Base-by-base conservation (phyloP, 306 rosid genomes). In the Parietaria judaica region DNA sequence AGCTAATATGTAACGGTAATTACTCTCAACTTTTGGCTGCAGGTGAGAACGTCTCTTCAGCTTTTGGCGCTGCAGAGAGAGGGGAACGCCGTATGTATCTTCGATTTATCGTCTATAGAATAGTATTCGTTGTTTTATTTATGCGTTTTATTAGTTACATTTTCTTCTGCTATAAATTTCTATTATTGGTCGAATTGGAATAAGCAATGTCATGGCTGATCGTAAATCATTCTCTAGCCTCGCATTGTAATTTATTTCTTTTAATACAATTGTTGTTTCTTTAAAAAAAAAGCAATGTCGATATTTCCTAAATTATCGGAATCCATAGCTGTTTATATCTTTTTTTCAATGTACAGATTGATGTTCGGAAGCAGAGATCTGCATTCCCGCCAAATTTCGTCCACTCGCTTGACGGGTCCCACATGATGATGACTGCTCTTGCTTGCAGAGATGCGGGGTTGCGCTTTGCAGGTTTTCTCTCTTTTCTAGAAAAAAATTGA, bases 361-460 rank as follows among this genome's bases (percentile, higher is more conserved):
- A 86, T 79, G 68, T 64, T 58, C 81, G 80, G 76, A 88, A 85
- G 72, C 96, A 85, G 64, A 85, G 80, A 76, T 85, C 94, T 39
- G 96, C 96, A 51, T 88, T 85, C 73, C 96, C 96, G 51, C 96
- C 96, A 54, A 88, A 88, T 71, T 88, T 72, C 65, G 94, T 88
- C 35, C 90, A 88, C 79, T 88, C 94, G 13, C 83, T 88, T 53
- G 96, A 88, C 15, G 85, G 94, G 71, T 75, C 94, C 14, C 96
- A 85, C 71, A 88, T 85, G 96, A 89, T 89, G 96, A 74, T 85
- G 86, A 89, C 95, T 60, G 96, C 96, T 60, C 82, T 89, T 56
- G 95, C 88, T 72, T 83, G 96, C 75, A 79, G 80, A 67, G 86
- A 89, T 45, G 79, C 88, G 50, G 88, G 95, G 74, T 69, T 89